A percentile compares a stretch with the other conserved stretches of the same genome.
Evolutionary conservation across 2,329 filamentous ascomycete genomes (phyloP).

Genomic region (Ophiostoma australiae): DNA sequence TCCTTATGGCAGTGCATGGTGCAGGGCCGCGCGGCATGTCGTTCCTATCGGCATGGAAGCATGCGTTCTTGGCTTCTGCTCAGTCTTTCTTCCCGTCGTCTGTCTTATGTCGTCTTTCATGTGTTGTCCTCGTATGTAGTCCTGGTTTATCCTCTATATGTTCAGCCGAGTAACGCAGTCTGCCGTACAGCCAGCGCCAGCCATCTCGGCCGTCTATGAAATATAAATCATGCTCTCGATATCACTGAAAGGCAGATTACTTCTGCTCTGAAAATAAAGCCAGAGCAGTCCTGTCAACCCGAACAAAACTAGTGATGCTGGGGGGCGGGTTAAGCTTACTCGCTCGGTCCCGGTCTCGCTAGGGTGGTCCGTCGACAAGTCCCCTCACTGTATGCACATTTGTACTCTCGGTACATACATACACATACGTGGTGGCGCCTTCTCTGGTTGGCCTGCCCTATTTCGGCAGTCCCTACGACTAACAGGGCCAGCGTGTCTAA

Average conservation of each 20-base stretch:
- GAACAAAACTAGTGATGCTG: not conserved
- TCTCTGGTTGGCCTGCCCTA: not conserved
- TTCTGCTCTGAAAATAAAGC: too few relatives aligned
- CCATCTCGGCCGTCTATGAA: not conserved
- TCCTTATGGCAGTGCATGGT: not conserved
- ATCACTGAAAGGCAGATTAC: too few relatives aligned
- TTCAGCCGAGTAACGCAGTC: not conserved
- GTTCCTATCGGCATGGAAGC: not conserved
- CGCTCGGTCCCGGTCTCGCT: conserved; percentile 4
- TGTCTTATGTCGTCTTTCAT: too few relatives aligned
- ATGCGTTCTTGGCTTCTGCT: not conserved
- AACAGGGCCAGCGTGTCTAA: not conserved
- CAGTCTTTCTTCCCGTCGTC: not conserved
- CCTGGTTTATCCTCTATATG: too few relatives aligned
- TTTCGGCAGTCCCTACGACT: not conserved
- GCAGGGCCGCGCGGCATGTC: conserved; percentile 12
- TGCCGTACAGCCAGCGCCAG: not conserved
- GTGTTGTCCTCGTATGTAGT: too few relatives aligned
- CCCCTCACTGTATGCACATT: not conserved
- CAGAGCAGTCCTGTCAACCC: not conserved
- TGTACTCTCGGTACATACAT: not conserved
- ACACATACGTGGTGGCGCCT: not conserved
- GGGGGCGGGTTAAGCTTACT: not conserved
- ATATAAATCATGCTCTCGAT: not conserved
- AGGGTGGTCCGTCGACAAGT: not conserved